A percentile compares a stretch with the other conserved stretches of the same genome.
Evolutionary conservation across 2,329 filamentous ascomycete genomes (phyloP).

Genomic region (Colletotrichum melonis): DNA sequence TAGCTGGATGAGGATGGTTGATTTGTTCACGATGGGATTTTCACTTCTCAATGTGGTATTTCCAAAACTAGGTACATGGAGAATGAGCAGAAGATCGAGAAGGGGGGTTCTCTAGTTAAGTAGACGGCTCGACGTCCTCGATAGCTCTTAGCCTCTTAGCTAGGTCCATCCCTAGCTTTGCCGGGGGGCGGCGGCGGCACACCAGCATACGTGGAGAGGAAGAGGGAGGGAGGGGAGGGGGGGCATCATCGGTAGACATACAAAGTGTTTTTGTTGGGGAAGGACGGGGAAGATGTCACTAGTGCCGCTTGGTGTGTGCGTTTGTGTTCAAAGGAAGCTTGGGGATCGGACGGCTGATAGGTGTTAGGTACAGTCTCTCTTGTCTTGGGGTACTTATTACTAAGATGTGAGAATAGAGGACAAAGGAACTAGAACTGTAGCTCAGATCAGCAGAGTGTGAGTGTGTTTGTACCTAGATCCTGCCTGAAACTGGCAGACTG

Average conservation of each 20-base stretch:
- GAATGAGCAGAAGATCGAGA: neutral
- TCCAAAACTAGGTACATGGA: neutral
- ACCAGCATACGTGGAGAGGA: neutral
- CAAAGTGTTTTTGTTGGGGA: constrained; percentile 29
- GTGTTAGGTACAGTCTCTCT: too few relatives aligned
- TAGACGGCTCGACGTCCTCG: neutral
- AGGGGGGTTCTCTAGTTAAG: constrained; percentile 1
- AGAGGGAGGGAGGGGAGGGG: neutral
- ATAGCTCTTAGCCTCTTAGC: neutral
- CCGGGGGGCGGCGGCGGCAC: neutral
- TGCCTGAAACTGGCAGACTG: neutral
- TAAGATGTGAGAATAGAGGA: too few relatives aligned
- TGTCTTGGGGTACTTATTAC: neutral
- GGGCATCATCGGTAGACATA: neutral
- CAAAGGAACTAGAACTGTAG: too few relatives aligned
- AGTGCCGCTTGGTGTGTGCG: neutral
- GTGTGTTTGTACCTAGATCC: neutral
- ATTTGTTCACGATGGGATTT: neutral
- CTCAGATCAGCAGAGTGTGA: neutral
- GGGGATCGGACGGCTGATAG: neutral
- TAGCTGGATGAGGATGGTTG: neutral
- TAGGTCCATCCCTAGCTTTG: neutral
- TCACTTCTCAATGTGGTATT: neutral
- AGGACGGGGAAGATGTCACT: neutral
- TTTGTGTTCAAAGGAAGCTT: neutral